These are phyloP conservation scores for Leccinum solheimii DNA, from an alignment of 1,284 basidiomycete genomes.

Conservation along the genomic window DNA sequence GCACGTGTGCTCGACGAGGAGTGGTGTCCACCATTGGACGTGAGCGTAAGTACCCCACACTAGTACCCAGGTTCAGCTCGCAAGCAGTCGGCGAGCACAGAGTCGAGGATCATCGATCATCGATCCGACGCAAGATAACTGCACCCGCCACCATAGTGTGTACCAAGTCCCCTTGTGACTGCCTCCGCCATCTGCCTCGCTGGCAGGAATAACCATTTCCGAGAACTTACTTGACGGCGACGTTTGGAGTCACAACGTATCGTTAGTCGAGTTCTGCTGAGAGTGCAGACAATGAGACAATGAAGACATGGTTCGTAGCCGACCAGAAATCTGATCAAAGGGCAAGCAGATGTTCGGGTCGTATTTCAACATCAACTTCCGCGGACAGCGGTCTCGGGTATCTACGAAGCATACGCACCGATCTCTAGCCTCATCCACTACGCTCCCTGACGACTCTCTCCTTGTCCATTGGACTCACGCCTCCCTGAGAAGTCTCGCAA, in stretches of 20 bases:
- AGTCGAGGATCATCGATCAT: neutral
- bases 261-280: neutral
- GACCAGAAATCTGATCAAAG: neutral
- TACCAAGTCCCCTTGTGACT: neutral
- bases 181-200: neutral
- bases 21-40: too few relatives aligned
- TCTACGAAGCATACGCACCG: neutral
- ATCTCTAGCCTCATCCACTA: neutral
- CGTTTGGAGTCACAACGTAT: neutral
- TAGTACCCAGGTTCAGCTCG: neutral
- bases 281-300: neutral
- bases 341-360: neutral
- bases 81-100: neutral
- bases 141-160: neutral
- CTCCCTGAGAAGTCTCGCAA: neutral
- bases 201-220: neutral
- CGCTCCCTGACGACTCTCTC: conserved; percentile 3
- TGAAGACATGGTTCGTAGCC: neutral
- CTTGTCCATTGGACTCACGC: neutral
- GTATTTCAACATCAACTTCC: neutral
- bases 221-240: neutral
- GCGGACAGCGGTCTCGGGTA: neutral
- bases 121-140: neutral
- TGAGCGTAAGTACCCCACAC: neutral
- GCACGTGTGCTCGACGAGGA: too few relatives aligned